Conservation (phyloP, 495 filamentous ascomycete genomes). For the Podospora fimiseda region DNA sequence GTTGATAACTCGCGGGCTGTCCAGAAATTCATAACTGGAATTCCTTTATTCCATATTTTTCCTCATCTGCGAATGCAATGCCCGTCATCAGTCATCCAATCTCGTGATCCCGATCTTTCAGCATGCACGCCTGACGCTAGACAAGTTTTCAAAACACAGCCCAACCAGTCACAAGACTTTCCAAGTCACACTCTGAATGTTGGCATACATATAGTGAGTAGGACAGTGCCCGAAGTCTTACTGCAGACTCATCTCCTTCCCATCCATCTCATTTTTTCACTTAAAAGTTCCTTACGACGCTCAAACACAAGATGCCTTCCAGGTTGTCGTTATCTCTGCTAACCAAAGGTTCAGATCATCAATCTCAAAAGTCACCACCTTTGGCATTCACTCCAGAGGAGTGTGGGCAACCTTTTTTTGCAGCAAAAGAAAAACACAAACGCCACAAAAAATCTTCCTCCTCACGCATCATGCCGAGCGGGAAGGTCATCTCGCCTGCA, state of each 20-base stretch:
- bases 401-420: slow-evolving; percentile 6
- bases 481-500: neutral
- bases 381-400: neutral
- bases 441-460: neutral
- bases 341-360: neutral
- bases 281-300: no score
- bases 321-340: neutral
- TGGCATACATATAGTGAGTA: no score
- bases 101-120: neutral
- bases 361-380: neutral
- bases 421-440: neutral
- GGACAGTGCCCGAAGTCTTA: no score
- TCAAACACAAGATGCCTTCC: slow-evolving; percentile 5
- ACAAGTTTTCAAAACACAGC: neutral
- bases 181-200: no score
- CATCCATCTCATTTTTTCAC: no score
- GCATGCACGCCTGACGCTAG: no score
- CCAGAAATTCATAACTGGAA: neutral
- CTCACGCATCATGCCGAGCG: neutral
- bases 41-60: neutral
- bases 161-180: neutral
- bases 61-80: no score
- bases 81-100: neutral
- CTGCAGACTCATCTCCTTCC: no score
- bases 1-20: neutral